A percentile compares a stretch with the other conserved stretches of the same genome.
Conservation (phyloP, 371 early-diverging fungal genomes). For the Blyttiomyces sp. region DNA sequence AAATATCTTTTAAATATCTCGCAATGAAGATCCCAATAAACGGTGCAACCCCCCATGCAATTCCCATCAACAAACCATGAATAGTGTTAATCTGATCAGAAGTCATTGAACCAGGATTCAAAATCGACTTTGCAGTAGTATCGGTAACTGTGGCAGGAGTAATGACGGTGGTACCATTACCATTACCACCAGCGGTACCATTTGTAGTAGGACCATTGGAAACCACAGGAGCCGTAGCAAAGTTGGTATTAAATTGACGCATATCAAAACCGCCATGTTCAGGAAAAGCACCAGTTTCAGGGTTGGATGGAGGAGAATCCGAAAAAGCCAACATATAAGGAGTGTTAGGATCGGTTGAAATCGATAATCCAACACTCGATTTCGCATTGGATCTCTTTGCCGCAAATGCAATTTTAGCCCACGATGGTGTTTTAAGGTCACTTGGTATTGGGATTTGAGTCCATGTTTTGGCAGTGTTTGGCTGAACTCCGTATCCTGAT, state of each 20-base stretch:
- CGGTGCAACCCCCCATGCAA: constrained; percentile 38
- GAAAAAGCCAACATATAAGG: not conserved
- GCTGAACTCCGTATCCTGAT: not conserved
- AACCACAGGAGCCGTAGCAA: no score
- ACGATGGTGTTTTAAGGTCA: not conserved
- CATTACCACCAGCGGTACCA: no score
- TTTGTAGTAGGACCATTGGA: no score
- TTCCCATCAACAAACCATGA: constrained; percentile 37
- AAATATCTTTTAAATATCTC: constrained; percentile 38
- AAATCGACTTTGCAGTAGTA: no score
- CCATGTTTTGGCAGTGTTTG: not conserved
- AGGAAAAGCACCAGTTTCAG: no score
- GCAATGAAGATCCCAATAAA: constrained; percentile 37
- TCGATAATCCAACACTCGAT: not conserved
- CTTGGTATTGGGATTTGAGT: not conserved
- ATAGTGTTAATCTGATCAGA: not conserved
- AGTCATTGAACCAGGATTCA: no score
- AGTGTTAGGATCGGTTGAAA: not conserved
- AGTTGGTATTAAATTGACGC: no score
- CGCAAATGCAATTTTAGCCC: not conserved
- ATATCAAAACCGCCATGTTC: no score
- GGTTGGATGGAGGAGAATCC: not conserved
- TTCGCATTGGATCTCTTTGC: not conserved
- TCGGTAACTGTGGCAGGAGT: no score
- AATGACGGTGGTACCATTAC: no score